Percentiles rank a stretch among this genome's conserved stretches.
Conservation (phyloP, 768 basidiomycete genomes). For the Russula emetica region DNA sequence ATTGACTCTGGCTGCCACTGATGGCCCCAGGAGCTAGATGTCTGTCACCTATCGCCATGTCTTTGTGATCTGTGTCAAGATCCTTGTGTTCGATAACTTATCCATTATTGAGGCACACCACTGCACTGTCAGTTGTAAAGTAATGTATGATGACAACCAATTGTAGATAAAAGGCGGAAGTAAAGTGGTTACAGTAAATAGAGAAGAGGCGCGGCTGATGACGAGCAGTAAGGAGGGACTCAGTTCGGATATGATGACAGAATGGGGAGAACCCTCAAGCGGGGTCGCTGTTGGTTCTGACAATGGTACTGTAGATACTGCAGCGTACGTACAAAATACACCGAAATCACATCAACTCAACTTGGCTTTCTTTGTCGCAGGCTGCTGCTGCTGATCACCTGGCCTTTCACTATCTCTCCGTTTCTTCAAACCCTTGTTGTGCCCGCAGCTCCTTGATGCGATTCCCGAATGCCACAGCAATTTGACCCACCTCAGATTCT, state of each 20-base stretch:
- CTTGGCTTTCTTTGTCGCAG: conserved; percentile 60
- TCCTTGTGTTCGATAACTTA: too few relatives aligned
- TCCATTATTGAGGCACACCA: too few relatives aligned
- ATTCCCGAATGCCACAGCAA: conserved; percentile 49
- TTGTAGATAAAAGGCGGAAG: too few relatives aligned
- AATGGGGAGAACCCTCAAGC: neutral
- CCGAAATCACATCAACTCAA: conserved; percentile 41
- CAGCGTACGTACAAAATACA: neutral
- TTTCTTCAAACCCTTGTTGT: conserved; percentile 53
- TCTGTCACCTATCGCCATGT: too few relatives aligned
- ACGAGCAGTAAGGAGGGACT: neutral
- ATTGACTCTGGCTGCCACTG: conserved; percentile 36
- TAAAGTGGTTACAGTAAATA: too few relatives aligned
- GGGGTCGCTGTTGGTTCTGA: neutral
- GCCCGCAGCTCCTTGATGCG: conserved; percentile 53
- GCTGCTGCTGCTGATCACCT: conserved; percentile 52
- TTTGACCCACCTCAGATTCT: conserved; percentile 70
- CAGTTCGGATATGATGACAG: neutral
- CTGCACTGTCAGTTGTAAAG: too few relatives aligned
- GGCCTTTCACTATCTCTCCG: conserved; percentile 69
- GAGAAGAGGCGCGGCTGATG: neutral
- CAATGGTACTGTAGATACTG: neutral
- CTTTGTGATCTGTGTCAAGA: too few relatives aligned
- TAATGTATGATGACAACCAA: neutral
- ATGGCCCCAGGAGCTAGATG: too few relatives aligned